Evolutionary conservation across 1,284 basidiomycete genomes (phyloP).

Genomic region (Puccinia brachypodii): DNA sequence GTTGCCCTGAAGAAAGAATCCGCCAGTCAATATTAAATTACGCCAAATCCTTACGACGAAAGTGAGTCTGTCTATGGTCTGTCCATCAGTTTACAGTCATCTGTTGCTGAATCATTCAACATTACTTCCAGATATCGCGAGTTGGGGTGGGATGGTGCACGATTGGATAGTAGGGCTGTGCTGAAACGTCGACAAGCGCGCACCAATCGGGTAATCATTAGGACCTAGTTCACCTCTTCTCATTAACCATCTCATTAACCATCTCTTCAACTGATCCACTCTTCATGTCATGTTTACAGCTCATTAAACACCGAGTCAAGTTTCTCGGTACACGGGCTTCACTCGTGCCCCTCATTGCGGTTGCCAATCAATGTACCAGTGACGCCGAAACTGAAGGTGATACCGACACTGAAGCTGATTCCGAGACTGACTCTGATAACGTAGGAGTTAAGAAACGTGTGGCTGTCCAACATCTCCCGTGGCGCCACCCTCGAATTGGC

Average conservation of each 20-base stretch:
- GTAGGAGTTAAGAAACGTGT: not conserved
- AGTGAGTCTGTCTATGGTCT: not conserved
- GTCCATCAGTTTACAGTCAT: not conserved
- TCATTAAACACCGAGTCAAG: not conserved
- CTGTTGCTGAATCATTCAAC: not conserved
- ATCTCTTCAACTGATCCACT: not conserved
- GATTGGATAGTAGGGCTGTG: not conserved
- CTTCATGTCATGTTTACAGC: not conserved
- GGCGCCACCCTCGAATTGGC: slow-evolving; percentile 29
- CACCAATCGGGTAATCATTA: not conserved
- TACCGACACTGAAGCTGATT: not conserved
- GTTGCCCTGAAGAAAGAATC: not conserved
- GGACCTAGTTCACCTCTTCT: not conserved
- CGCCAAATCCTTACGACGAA: slow-evolving; percentile 6
- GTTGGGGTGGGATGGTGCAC: not conserved
- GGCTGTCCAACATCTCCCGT: not conserved
- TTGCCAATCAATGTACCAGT: slow-evolving; percentile 10
- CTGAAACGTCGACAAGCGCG: not conserved
- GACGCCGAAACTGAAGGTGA: slow-evolving; percentile 23
- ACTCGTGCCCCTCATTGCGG: not conserved
- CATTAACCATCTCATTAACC: not conserved
- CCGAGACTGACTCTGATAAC: not conserved
- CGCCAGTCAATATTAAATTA: not conserved
- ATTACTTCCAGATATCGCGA: slow-evolving; percentile 1
- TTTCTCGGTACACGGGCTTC: not conserved